Evolutionary conservation across 192 early-diverging fungal species (phyloP).

Genomic region (Podila verticillata): DNA sequence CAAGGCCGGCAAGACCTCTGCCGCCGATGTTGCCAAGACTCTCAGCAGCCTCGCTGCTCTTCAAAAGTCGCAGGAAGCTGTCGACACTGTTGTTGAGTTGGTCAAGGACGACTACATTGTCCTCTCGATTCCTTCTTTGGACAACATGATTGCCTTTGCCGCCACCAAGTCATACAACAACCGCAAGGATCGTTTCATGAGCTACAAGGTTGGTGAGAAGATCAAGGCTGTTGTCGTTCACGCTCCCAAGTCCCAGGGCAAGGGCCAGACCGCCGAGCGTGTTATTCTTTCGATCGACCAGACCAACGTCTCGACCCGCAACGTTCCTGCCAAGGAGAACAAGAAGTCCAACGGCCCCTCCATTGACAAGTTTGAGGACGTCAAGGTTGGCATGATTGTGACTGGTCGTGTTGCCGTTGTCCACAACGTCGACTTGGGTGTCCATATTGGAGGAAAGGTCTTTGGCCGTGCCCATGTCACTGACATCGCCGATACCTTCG

Average conservation of each 20-base stretch:
- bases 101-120: constrained; percentile 86
- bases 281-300: constrained; percentile 35
- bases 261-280: constrained; percentile 40
- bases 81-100: constrained; percentile 73
- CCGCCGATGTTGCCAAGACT: constrained; percentile 21
- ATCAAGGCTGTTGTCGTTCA: constrained; percentile 56
- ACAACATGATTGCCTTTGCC: constrained; percentile 67
- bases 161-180: constrained; percentile 68
- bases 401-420: constrained; percentile 64
- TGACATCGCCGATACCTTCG: constrained; percentile 58
- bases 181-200: constrained; percentile 67
- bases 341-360: constrained; percentile 16
- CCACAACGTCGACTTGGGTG: constrained; percentile 60
- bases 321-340: constrained; percentile 11
- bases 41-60: constrained; percentile 29
- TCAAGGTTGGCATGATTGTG: constrained; percentile 65
- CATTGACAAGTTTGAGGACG: constrained; percentile 52
- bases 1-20: constrained; percentile 23
- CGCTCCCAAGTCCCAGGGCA: constrained; percentile 42
- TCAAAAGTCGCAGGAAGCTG: constrained; percentile 35
- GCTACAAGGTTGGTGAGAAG: constrained; percentile 67
- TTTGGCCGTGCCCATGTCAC: constrained; percentile 71
- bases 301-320: not conserved
- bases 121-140: constrained; percentile 66
- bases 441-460: constrained; percentile 63